A percentile compares a stretch with the other conserved stretches of the same genome.
Conservation (phyloP, 2,329 filamentous ascomycete genomes). For the Neonectria neomacrospora region DNA sequence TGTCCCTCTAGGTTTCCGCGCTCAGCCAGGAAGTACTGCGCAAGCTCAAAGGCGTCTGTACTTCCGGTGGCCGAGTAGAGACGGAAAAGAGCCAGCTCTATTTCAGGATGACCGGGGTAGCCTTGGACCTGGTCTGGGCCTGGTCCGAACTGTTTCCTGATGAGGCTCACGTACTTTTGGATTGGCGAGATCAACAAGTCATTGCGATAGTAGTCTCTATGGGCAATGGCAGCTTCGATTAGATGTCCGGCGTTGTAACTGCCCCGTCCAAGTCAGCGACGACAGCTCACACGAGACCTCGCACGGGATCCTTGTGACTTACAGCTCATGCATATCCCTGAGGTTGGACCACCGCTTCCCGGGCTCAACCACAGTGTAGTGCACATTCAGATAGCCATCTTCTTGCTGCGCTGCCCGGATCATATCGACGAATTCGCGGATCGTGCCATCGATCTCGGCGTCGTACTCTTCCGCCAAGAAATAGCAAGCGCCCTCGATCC, state of each 20-base stretch:
- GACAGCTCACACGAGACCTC: not conserved
- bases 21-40: conserved; percentile 53
- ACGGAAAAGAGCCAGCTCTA: conserved; percentile 60
- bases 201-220: conserved; percentile 63
- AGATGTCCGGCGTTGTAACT: conserved; percentile 70
- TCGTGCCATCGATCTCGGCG: conserved; percentile 26
- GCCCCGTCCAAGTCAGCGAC: not conserved
- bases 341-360: conserved; percentile 67
- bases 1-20: conserved; percentile 50
- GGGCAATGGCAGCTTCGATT: conserved; percentile 69
- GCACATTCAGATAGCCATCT: conserved; percentile 72
- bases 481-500: conserved; percentile 61
- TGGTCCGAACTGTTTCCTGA: conserved; percentile 63
- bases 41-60: conserved; percentile 56
- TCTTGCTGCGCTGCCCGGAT: conserved; percentile 65
- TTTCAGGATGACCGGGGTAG: conserved; percentile 64
- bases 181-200: conserved; percentile 55
- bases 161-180: conserved; percentile 54
- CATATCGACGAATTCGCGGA: conserved; percentile 64
- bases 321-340: conserved; percentile 71
- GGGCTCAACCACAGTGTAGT: conserved; percentile 69
- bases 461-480: conserved; percentile 16
- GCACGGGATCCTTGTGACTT: conserved; percentile 34
- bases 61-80: conserved; percentile 51
- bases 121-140: conserved; percentile 61